Evolutionary conservation across 805 yeast genomes (phyloP).

Genomic region (Candida andamanensis): DNA sequence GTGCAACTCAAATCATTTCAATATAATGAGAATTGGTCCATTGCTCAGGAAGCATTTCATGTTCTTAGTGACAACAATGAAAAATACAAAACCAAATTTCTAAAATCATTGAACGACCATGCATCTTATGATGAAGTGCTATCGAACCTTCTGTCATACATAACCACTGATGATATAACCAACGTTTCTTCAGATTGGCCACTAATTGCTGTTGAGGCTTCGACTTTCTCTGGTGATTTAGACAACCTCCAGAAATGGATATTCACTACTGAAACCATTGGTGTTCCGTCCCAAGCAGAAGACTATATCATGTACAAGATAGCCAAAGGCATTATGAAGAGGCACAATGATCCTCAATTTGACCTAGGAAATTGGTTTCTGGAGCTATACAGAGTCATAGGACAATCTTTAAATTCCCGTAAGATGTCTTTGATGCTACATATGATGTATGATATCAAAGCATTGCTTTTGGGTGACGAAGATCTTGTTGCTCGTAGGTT

Average conservation of each 20-base stretch:
- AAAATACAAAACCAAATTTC: constrained; percentile 46
- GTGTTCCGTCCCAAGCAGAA: constrained; percentile 37
- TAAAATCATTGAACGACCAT: constrained; percentile 70
- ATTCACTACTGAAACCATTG: constrained; percentile 41
- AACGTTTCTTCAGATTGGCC: constrained; percentile 52
- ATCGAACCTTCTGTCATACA: constrained; percentile 39
- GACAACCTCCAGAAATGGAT: constrained; percentile 56
- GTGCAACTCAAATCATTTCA: constrained; percentile 69
- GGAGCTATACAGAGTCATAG: constrained; percentile 44
- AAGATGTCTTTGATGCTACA: constrained; percentile 35
- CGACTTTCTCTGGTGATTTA: constrained; percentile 59
- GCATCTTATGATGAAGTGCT: constrained; percentile 68
- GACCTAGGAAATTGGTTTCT: constrained; percentile 36
- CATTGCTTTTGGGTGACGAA: constrained; percentile 14
- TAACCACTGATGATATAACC: constrained; percentile 16
- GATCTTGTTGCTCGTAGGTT: constrained; percentile 20
- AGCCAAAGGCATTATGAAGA: constrained; percentile 29
- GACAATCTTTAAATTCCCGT: constrained; percentile 46
- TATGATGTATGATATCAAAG: constrained; percentile 27
- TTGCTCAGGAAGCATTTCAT: constrained; percentile 81
- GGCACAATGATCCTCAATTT: too few species aligned
- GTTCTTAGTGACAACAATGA: constrained; percentile 47
- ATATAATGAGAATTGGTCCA: constrained; percentile 79
- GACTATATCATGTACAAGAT: constrained; percentile 58
- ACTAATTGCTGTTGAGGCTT: constrained; percentile 67